These are phyloP conservation scores for Verbena officinalis DNA, from an alignment of 257 asterid species.

Conservation along the genomic window DNA sequence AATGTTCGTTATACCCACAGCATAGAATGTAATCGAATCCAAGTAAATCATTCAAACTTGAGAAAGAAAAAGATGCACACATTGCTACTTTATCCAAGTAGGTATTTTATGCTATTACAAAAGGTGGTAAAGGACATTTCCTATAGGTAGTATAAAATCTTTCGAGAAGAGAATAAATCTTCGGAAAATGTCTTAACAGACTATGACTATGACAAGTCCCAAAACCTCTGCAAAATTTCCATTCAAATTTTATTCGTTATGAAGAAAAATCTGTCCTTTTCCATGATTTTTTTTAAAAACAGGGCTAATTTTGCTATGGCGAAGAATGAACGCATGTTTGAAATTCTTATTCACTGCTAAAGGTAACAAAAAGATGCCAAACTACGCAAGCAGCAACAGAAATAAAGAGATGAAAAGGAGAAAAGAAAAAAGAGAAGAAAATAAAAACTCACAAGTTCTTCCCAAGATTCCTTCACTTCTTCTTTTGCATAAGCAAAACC, in stretches of 20 bases:
- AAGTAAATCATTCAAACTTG: conserved; percentile 3
- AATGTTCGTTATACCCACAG: background rate
- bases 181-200: background rate
- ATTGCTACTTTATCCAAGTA: conserved; percentile 6
- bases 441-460: conserved; percentile 84
- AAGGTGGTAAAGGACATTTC: conserved; percentile 3
- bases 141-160: background rate
- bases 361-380: conserved; percentile 5
- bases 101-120: background rate
- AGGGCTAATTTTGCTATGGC: conserved; percentile 11
- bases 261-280: background rate
- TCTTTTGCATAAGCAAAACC: conserved; percentile 99
- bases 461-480: conserved; percentile 97
- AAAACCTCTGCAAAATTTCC: background rate
- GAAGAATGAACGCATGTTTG: conserved; percentile 14
- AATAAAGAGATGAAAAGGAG: background rate
- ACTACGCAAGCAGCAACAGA: conserved; percentile 14
- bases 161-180: background rate
- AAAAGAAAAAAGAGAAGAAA: background rate
- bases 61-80: background rate
- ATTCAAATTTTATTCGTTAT: background rate
- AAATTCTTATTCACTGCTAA: conserved; percentile 2
- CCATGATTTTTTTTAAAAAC: conserved; percentile 4
- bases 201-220: background rate
- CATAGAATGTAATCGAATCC: background rate